Evolutionary conservation across 2,329 filamentous ascomycete species (phyloP).

Genomic region (Apiospora marii): DNA sequence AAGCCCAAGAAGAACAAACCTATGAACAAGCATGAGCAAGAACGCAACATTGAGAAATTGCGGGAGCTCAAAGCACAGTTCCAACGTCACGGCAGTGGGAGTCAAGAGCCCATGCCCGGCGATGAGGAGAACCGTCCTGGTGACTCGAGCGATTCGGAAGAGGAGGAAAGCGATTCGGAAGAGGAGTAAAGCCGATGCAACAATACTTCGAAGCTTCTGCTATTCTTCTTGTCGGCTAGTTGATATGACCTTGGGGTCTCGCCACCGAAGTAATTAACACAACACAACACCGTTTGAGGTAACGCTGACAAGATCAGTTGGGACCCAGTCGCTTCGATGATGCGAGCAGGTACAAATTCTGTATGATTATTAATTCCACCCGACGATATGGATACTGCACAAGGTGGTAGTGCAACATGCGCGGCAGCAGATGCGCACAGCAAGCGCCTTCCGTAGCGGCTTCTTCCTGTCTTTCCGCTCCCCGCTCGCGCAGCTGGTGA

Average conservation of each 20-base stretch:
- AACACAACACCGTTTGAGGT: not conserved
- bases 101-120: slow-evolving; percentile 51
- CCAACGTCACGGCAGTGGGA: slow-evolving; percentile 54
- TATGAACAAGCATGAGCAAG: slow-evolving; percentile 77
- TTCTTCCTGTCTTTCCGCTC: slow-evolving; percentile 3
- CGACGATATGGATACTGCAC: not conserved
- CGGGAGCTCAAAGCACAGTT: slow-evolving; percentile 65
- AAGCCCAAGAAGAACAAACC: slow-evolving; percentile 79
- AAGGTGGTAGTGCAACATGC: slow-evolving; percentile 7
- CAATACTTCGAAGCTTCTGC: not conserved
- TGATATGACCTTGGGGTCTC: not conserved
- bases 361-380: slow-evolving; percentile 24
- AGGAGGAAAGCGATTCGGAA: slow-evolving; percentile 61
- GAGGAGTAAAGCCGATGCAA: slow-evolving; percentile 43
- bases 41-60: slow-evolving; percentile 70
- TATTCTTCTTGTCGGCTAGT: not conserved
- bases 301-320: not conserved
- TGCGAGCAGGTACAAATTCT: slow-evolving; percentile 5
- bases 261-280: not conserved
- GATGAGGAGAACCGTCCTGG: slow-evolving; percentile 43
- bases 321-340: not conserved
- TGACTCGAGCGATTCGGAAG: slow-evolving; percentile 62
- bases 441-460: not conserved
- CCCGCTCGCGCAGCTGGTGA: not conserved
- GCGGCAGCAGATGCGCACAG: not conserved